These are phyloP conservation scores for Spirogloea muscicola DNA, from an alignment of 139 green algal genomes.

Conservation along the genomic window DNA sequence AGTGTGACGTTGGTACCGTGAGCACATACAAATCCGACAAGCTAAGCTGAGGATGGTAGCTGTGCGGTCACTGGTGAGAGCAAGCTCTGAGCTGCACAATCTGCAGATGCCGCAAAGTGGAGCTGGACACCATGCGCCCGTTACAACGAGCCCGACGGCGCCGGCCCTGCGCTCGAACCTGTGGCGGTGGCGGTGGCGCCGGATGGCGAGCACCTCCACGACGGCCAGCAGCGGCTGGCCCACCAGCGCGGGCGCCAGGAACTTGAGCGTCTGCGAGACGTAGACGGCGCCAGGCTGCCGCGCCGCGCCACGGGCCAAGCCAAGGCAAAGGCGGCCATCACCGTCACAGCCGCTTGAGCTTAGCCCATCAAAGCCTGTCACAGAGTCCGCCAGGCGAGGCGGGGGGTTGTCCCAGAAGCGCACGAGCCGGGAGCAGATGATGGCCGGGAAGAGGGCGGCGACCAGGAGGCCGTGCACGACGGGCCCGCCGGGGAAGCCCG, in stretches of 20 bases:
- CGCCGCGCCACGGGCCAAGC: neutral
- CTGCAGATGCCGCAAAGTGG: too few relatives aligned
- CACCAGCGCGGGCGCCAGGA: constrained; percentile 6
- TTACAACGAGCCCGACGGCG: neutral
- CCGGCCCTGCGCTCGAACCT: neutral
- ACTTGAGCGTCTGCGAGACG: constrained; percentile 12
- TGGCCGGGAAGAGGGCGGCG: constrained; percentile 14
- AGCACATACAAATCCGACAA: too few relatives aligned
- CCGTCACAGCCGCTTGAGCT: neutral
- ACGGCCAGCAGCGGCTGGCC: neutral
- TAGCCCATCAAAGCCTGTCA: neutral
- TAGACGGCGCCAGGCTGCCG: constrained; percentile 21
- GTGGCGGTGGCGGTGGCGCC: neutral
- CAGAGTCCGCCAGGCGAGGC: neutral
- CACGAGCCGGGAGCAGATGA: constrained; percentile 21
- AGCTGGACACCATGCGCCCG: too few relatives aligned
- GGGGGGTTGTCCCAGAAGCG: constrained; percentile 3
- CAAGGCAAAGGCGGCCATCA: neutral
- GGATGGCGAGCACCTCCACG: constrained; percentile 5
- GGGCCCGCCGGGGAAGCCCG: constrained; percentile 3
- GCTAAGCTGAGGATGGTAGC: too few relatives aligned
- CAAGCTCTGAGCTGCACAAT: too few relatives aligned
- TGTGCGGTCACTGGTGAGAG: too few relatives aligned
- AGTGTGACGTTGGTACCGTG: too few relatives aligned
- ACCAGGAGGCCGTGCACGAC: constrained; percentile 25